Evolutionary conservation across 345 rosid species (phyloP), one percentile per base, ranked within the genome.

Genomic region (Eucalyptus sp.): DNA sequence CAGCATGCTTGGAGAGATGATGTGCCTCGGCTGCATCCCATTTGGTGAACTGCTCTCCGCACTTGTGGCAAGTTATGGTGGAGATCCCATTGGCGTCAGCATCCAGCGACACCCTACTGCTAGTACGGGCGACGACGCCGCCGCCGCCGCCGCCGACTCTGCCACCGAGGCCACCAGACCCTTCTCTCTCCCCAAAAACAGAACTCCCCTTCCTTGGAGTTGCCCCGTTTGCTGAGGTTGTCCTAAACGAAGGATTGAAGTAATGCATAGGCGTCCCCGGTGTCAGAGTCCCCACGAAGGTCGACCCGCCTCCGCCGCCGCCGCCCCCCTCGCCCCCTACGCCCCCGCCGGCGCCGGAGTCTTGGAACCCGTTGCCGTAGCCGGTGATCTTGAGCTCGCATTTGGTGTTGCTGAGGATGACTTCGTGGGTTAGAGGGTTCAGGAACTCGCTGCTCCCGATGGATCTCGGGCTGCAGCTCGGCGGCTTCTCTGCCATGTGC

Each of bases 361-460:
- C 84, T 22, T 76, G 84, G 84, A 76, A 76, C 27, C 84, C 84
- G 84, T 76, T 97, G 91, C 95, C 95, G 90, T 94, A 94, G 37
- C 98, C 97, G 89, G 96, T 96, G 92, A 98, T 98, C 91, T 96
- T 98, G 52, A 98, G 98, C 96, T 96, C 99, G 89, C 99, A 98
- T 87, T 95, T 94, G 50, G 99, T 95, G 95, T 95, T 96, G 87
- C 98, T 95, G 62, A 98, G 95, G 41, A 98, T 94, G 50, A 98
- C 99, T 89, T 98, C 99, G 90, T 98, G 99, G 90, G 98, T 95
- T 49, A 98, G 95, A 80, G 99, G 99, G 95, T 98, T 98, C 12
- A 96, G 96, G 89, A 98, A 97, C 96, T 98, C 99, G 92, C 97
- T 98, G 94, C 99, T 98, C 46, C 99, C 99, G 33, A 98, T 97